Evolutionary conservation across 2,329 filamentous ascomycete genomes (phyloP).

Genomic region (Paecilomyces fulvus): DNA sequence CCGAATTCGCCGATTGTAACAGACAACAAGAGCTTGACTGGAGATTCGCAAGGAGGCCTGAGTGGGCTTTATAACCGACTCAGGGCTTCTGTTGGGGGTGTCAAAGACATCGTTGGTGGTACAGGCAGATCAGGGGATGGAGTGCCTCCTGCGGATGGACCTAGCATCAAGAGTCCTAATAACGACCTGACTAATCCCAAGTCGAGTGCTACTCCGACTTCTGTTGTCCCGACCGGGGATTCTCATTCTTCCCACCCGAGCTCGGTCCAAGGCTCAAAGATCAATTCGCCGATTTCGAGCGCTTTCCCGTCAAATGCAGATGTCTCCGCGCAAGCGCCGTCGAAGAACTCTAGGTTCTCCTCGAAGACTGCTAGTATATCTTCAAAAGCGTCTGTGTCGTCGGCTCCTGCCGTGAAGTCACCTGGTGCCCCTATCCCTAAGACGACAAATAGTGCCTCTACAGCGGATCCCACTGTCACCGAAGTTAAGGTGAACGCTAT

Average conservation of each 20-base stretch:
- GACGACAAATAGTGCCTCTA: constrained; percentile 18
- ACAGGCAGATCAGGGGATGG: constrained; percentile 24
- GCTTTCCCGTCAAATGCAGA: constrained; percentile 24
- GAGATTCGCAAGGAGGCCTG: constrained; percentile 75
- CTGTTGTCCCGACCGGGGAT: constrained; percentile 10
- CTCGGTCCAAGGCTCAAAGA: constrained; percentile 28
- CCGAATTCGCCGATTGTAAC: constrained; percentile 54
- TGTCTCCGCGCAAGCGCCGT: constrained; percentile 10
- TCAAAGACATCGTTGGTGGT: constrained; percentile 44
- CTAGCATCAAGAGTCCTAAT: constrained; percentile 17
- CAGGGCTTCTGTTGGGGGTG: constrained; percentile 69
- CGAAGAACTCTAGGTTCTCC: constrained; percentile 30
- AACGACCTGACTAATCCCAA: constrained; percentile 19
- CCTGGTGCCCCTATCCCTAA: constrained; percentile 29
- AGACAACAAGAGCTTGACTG: constrained; percentile 62
- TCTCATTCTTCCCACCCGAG: constrained; percentile 17
- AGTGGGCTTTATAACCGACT: constrained; percentile 84
- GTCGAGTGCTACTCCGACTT: constrained; percentile 15
- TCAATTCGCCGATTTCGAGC: constrained; percentile 27
- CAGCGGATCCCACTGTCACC: constrained; percentile 38
- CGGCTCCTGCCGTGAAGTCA: constrained; percentile 30
- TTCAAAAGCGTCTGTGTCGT: constrained; percentile 32
- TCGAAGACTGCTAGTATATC: constrained; percentile 35
- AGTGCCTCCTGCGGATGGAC: constrained; percentile 13
- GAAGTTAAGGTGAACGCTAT: constrained; percentile 36